These are phyloP conservation scores for Talaromyces sp. DNA, from an alignment of 2,329 filamentous ascomycete species.

Conservation along the genomic window DNA sequence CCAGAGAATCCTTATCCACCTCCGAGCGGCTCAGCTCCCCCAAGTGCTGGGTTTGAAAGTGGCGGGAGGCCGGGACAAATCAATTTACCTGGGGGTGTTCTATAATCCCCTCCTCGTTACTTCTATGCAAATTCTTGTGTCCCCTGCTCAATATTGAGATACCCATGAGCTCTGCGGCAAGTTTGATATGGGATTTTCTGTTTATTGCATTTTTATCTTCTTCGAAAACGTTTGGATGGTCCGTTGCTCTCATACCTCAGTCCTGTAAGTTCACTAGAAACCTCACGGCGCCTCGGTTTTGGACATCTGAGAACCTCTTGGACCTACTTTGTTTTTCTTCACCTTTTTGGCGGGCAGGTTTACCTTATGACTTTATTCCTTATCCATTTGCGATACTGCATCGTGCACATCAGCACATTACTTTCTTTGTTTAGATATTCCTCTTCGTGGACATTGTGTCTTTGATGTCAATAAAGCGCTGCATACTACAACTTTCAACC, in stretches of 20 bases:
- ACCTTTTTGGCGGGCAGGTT: background rate
- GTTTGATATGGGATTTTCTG: constrained; percentile 7
- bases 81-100: constrained; percentile 19
- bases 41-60: constrained; percentile 33
- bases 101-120: constrained; percentile 4
- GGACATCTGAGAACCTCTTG: background rate
- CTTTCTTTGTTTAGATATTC: constrained; percentile 7
- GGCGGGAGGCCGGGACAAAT: constrained; percentile 16
- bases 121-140: constrained; percentile 14
- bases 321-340: background rate
- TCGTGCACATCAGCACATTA: constrained; percentile 18
- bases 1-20: constrained; percentile 34
- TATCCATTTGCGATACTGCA: constrained; percentile 1
- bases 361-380: background rate
- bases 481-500: background rate
- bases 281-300: background rate
- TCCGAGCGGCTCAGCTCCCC: constrained; percentile 29
- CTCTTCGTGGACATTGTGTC: background rate
- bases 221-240: no score
- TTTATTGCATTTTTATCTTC: constrained; percentile 16
- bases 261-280: background rate
- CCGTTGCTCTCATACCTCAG: background rate
- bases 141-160: constrained; percentile 26
- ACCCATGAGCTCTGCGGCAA: constrained; percentile 16
- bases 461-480: constrained; percentile 4